These are phyloP conservation scores for Pyrenochaeta sp. DNA, from an alignment of 2,329 filamentous ascomycete genomes.

Conservation along the genomic window DNA sequence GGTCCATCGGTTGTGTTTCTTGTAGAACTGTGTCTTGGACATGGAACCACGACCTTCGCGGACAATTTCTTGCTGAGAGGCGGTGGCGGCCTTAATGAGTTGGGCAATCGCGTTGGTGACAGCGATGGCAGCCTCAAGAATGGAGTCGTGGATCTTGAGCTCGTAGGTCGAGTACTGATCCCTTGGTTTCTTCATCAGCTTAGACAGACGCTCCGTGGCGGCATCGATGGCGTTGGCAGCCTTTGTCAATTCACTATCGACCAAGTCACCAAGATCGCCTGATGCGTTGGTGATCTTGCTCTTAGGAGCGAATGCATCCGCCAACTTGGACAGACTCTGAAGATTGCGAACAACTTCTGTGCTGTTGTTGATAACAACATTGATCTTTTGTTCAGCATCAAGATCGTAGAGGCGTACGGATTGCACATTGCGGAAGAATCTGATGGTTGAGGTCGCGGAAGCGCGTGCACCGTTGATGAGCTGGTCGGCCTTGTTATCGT, in stretches of 20 bases:
- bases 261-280: constrained; percentile 90
- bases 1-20: constrained; percentile 99
- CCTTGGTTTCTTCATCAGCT: constrained; percentile 94
- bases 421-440: constrained; percentile 93
- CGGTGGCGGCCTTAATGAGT: constrained; percentile 92
- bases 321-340: constrained; percentile 90
- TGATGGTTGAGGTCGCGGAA: constrained; percentile 85
- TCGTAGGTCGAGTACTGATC: constrained; percentile 97
- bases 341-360: constrained; percentile 94
- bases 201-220: constrained; percentile 85
- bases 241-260: constrained; percentile 89
- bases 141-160: constrained; percentile 92
- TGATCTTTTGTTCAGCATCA: constrained; percentile 90
- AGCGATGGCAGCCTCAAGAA: constrained; percentile 89
- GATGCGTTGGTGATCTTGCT: constrained; percentile 79
- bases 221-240: constrained; percentile 95
- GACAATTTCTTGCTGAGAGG: constrained; percentile 95
- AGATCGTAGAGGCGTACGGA: constrained; percentile 93
- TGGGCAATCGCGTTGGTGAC: constrained; percentile 93
- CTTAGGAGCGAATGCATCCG: constrained; percentile 89
- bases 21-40: constrained; percentile 94
- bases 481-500: constrained; percentile 92
- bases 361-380: constrained; percentile 96
- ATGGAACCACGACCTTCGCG: constrained; percentile 87
- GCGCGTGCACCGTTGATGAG: constrained; percentile 82